Base-by-base conservation (phyloP, 1,139 yeast genomes). In the Hemisphaericaspora subhashii region DNA sequence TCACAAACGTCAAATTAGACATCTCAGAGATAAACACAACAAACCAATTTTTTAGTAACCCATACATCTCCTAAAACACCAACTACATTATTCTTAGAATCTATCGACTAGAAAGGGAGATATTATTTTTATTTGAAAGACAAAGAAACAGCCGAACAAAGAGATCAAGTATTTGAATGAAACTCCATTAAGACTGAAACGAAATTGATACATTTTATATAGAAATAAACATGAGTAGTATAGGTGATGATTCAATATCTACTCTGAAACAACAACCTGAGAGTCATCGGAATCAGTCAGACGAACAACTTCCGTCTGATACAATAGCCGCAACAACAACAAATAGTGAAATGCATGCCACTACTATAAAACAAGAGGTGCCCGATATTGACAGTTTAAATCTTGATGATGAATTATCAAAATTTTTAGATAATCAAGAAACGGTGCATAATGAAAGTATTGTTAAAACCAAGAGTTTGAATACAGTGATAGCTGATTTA, bases 311-410 rank as follows among this genome's bases (percentile, higher is more conserved):
- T 10, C 23, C 5, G 20, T 18, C 23, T 7, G 16, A 29, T 11
- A 18, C 32, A 17, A 29, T 29, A 29, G 18, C 32, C 4, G 18
- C 16, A 29, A 14, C 30, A 16, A 27, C 16, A 29, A 14, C 30
- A 16, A 27, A 10, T 5, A 11, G 6, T 4, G 12, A 26, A 12
- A 13, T 3, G 8, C 23, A 29, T 4, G 4, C 23, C 7, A n/a
- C 9, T n/a, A n/a, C 9, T n/a, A 12, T 29, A 18, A 29, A 29
- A 18, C 23, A 29, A 18, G 32, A 29, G 5, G 22, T 32, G 4
- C 71, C 67, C 40, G 65, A 65, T 1, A 51, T 64, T 40, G 53
- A 55, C 34, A 61, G 57, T 35, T 36, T 61, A 18, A 53, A 52
- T 5, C 53, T 58, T 29, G 57, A 57, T 16, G 71, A 66, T 36